Base-by-base conservation (phyloP, 108 stramenopile species). In the Cylindrotheca closterium region DNA sequence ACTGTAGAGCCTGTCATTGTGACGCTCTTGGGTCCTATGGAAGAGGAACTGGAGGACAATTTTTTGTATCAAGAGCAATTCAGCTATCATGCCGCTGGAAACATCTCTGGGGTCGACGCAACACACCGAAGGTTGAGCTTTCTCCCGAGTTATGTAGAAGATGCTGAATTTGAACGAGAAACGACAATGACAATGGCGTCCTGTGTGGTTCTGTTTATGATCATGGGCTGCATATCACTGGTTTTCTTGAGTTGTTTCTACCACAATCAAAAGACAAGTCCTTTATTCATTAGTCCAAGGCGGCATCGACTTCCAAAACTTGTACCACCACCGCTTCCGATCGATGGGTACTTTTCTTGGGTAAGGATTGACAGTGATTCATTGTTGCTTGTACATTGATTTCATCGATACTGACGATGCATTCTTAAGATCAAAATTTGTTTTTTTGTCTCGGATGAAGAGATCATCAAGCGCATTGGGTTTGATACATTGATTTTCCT, bases 381-480 rank as follows among this genome's bases (percentile, higher is more conserved):
- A 17, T 12, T 46, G 45, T 46, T n/a, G n/a, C n/a, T n/a, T n/a
- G n/a, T n/a, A n/a, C n/a, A n/a, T n/a, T n/a, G n/a, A n/a, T n/a
- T n/a, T 18, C 7, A 18, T 8, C 51, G 17, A 18, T 24, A 18
- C 19, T 52, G 10, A 8, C 10, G 51, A 18, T 52, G 51, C 19
- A 18, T 10, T 52, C 15, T 45, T 45, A 37, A 75, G 80, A 62
- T 90, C 58, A 86, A 80, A 71, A 72, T 94, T 32, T 88, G 86
- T 63, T 79, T 94, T 51, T 89, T 81, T 55, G 58, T 94, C 25
- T 74, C 76, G 2, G 93, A 94, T 68, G 89, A 94, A 75, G 92
- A 89, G 79, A 92, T 95, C 51, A 90, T 92, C 58, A 79, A 85
- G 52, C 85, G 89, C n/a, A 84, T 95, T 49, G 93, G 93, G 29